A percentile compares a stretch with the other conserved stretches of the same genome.
These are phyloP conservation scores for Boletellus sp. DNA, from an alignment of 768 basidiomycete species.

Conservation along the genomic window DNA sequence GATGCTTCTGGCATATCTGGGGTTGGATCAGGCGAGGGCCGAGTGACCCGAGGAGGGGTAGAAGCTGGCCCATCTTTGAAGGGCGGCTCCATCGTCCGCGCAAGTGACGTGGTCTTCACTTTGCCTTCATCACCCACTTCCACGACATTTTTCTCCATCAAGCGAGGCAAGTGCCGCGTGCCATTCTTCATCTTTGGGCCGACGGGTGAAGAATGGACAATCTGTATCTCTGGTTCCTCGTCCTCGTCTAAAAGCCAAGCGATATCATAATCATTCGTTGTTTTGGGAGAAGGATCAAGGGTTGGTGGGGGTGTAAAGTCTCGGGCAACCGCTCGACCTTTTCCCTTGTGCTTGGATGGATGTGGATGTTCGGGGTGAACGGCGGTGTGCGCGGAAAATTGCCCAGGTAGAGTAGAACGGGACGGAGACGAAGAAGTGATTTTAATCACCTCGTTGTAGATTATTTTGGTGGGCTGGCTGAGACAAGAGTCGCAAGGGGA, in stretches of 20 bases:
- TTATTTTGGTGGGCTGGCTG: constrained; percentile 22
- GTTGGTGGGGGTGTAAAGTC: neutral
- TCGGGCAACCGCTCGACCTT: constrained; percentile 9
- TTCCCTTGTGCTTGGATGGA: constrained; percentile 5
- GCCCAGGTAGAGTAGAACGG: constrained; percentile 14
- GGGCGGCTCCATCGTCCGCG: constrained; percentile 5
- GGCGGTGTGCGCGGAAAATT: neutral
- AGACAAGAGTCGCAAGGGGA: neutral
- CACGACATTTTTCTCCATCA: constrained; percentile 21
- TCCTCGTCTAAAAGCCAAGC: constrained; percentile 69
- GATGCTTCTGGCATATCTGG: constrained; percentile 37
- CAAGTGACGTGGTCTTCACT: constrained; percentile 16
- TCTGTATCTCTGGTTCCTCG: constrained; percentile 50
- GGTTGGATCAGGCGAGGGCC: constrained; percentile 14
- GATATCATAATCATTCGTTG: constrained; percentile 40
- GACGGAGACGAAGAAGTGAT: constrained; percentile 30
- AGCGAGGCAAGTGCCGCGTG: neutral
- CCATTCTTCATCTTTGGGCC: constrained; percentile 6
- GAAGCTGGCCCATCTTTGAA: constrained; percentile 33
- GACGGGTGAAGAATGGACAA: constrained; percentile 50
- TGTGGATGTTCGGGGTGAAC: neutral
- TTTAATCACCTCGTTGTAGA: constrained; percentile 27
- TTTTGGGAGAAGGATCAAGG: neutral
- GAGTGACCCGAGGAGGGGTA: constrained; percentile 28
- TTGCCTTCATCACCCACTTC: constrained; percentile 12